Conservation (phyloP, 2,329 filamentous ascomycete species). For the Hansfordia pulvinata region DNA sequence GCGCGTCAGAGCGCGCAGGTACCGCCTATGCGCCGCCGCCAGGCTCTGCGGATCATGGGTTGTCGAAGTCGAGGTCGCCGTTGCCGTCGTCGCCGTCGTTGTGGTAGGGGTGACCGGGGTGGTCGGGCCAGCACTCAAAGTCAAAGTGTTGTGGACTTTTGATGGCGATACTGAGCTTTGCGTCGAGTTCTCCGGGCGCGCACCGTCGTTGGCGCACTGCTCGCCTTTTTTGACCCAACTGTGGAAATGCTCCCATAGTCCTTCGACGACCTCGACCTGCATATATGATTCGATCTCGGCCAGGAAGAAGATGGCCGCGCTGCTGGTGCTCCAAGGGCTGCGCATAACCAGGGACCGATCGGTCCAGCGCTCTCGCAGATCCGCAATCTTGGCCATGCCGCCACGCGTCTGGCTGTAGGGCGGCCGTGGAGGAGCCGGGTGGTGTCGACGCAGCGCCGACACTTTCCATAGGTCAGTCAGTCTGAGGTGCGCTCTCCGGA, state of each 20-base stretch:
- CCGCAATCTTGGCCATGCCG: conserved; percentile 44
- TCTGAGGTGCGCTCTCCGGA: conserved; percentile 74
- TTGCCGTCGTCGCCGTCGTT: conserved; percentile 5
- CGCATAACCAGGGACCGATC: conserved; percentile 55
- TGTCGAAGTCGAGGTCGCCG: conserved; percentile 6
- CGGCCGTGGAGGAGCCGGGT: conserved; percentile 57
- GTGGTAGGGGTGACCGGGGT: not conserved
- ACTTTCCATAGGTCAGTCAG: conserved; percentile 81
- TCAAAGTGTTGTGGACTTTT: too few relatives aligned
- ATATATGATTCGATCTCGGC: conserved; percentile 80
- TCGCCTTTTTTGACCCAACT: too few relatives aligned
- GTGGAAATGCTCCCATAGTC: conserved; percentile 69
- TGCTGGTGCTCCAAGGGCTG: conserved; percentile 79
- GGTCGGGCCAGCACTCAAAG: too few relatives aligned
- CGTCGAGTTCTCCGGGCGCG: conserved; percentile 22
- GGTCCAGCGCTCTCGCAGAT: conserved; percentile 51
- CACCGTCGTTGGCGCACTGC: too few relatives aligned
- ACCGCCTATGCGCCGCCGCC: conserved; percentile 63
- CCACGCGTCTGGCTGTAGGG: conserved; percentile 46
- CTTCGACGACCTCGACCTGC: conserved; percentile 75
- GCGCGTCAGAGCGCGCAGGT: conserved; percentile 55
- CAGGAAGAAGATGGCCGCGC: conserved; percentile 77
- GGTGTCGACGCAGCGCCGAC: conserved; percentile 60
- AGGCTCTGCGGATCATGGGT: conserved; percentile 75
- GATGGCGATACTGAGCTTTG: too few relatives aligned